These are phyloP conservation scores for Carpinus fangiana DNA, from an alignment of 306 rosid genomes.

Conservation along the genomic window DNA sequence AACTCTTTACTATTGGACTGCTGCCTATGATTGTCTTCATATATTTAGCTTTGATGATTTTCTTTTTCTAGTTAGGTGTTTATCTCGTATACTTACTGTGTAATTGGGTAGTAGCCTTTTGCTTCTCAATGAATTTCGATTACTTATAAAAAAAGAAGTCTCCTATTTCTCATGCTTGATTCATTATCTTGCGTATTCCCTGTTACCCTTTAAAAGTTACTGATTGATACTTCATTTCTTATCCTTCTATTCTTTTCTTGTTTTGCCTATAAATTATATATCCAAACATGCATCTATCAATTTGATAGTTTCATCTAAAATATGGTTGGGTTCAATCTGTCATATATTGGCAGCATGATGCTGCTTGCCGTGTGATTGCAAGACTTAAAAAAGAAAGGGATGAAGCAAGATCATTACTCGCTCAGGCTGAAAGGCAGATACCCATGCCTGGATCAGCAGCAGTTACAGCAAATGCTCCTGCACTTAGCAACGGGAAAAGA, in stretches of 20 bases:
- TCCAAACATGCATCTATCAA: neutral
- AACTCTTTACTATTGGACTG: too few species aligned
- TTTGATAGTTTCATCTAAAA: constrained; percentile 10
- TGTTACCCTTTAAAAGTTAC: neutral
- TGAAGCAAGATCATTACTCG: constrained; percentile 83
- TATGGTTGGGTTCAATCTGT: constrained; percentile 9
- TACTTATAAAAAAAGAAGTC: neutral
- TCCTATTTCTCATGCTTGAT: neutral
- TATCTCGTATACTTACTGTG: too few species aligned
- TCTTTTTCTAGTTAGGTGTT: too few species aligned
- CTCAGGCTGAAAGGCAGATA: constrained; percentile 78
- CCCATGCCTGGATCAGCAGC: constrained; percentile 51
- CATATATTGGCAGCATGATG: constrained; percentile 74
- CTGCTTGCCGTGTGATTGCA: constrained; percentile 97
- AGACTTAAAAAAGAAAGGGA: constrained; percentile 90
- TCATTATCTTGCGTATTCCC: neutral
- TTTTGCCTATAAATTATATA: neutral
- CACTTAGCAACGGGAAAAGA: constrained; percentile 75
- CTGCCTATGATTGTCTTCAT: too few species aligned
- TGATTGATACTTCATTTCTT: neutral
- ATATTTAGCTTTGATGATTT: too few species aligned
- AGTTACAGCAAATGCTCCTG: constrained; percentile 49
- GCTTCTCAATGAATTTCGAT: too few species aligned
- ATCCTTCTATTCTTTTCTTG: neutral
- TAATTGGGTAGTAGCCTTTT: too few species aligned